Evolutionary conservation across 805 yeast genomes (phyloP).

Genomic region (Myxozyma lipomycoides): DNA sequence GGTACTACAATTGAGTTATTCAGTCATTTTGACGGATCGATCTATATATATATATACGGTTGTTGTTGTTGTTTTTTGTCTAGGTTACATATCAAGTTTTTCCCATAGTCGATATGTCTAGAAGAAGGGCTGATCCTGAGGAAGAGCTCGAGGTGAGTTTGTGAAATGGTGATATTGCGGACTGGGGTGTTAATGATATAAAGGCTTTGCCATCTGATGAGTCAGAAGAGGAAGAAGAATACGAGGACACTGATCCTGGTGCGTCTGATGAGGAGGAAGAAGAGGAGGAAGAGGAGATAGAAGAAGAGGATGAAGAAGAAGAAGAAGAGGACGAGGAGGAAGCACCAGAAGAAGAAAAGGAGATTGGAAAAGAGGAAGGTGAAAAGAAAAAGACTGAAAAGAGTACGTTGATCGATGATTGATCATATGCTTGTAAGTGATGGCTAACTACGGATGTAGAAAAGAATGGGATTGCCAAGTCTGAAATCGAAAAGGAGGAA

Average conservation of each 20-base stretch:
- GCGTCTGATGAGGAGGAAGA: constrained; percentile 23
- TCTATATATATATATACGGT: not conserved
- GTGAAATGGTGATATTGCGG: not conserved
- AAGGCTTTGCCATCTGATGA: constrained; percentile 29
- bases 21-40: not conserved
- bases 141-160: constrained; percentile 25
- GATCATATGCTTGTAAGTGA: not conserved
- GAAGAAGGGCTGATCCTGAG: constrained; percentile 27
- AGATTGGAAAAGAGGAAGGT: constrained; percentile 4
- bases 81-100: no score
- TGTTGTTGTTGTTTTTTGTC: not conserved
- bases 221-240: constrained; percentile 28
- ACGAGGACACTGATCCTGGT: constrained; percentile 28
- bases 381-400: not conserved
- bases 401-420: not conserved
- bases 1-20: no score
- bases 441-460: not conserved
- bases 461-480: not conserved
- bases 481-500: constrained; percentile 1
- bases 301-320: constrained; percentile 16
- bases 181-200: not conserved
- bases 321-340: constrained; percentile 26
- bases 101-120: no score
- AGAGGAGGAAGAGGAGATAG: constrained; percentile 24
- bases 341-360: constrained; percentile 12